Percentiles rank a stretch among this genome's conserved stretches.
Evolutionary conservation across 306 rosid genomes (phyloP).

Genomic region (Cucurbita argyrosperma): DNA sequence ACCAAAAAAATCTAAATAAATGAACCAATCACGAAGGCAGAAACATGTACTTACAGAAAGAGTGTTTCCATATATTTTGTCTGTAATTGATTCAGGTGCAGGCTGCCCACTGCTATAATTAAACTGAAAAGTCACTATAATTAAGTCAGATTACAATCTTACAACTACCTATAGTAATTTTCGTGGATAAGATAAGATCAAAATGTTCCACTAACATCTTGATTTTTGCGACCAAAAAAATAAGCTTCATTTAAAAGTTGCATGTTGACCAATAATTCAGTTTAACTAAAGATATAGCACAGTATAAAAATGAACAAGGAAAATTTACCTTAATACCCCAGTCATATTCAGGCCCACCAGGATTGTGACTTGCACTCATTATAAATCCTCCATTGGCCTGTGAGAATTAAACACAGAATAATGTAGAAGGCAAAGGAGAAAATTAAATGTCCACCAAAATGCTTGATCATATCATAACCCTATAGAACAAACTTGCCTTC

Average conservation of each 20-base stretch:
- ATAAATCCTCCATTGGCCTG: constrained; percentile 97
- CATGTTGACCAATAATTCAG: neutral
- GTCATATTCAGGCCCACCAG: constrained; percentile 96
- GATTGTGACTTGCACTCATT: constrained; percentile 99
- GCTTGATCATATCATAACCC: constrained; percentile 10
- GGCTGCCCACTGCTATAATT: constrained; percentile 97
- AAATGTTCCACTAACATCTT: neutral
- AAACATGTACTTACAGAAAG: constrained; percentile 54
- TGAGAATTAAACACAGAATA: constrained; percentile 9
- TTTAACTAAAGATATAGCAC: neutral
- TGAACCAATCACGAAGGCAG: neutral
- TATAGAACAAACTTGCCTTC: constrained; percentile 37
- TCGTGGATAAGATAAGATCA: neutral
- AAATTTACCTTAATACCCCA: constrained; percentile 94
- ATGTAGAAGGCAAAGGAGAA: constrained; percentile 2
- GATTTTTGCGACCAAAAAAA: neutral
- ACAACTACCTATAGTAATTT: neutral
- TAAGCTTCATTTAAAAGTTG: neutral
- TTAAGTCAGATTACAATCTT: constrained; percentile 18
- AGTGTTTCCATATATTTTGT: constrained; percentile 94
- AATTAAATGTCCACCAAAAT: constrained; percentile 4
- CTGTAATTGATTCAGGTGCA: constrained; percentile 96
- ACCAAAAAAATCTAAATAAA: neutral
- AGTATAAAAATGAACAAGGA: neutral
- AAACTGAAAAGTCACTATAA: constrained; percentile 38